Base-by-base conservation (phyloP, 345 rosid species). In the Cardamine chenopodiifolia region DNA sequence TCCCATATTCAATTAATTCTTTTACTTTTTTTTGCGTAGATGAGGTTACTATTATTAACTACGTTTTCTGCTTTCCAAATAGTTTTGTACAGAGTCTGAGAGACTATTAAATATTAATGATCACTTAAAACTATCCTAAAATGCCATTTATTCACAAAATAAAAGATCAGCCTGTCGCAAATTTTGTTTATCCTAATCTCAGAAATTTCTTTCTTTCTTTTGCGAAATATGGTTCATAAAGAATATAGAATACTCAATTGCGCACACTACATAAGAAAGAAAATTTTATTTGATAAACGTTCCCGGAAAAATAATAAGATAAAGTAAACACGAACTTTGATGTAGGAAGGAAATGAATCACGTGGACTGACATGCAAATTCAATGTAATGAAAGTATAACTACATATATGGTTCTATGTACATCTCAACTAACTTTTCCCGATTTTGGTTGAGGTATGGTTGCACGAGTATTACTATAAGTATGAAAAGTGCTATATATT, bases 311-410 rank as follows among this genome's bases (percentile, higher is more conserved):
- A 32, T 26, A 66, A 49, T 66, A 74, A 74, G 44, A 58, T 58
- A 75, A 49, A 58, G 68, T 37, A 8, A 28, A 50, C 79, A 75
- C 79, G 68, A 59, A 75, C 68, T 75, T 75, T 67, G 68, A 75
- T 75, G 79, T 22, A 28, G 15, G 29, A 44, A 62, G 18, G 63
- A 53, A 59, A 44, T 44, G 19, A 44, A 54, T 76, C 75, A 76
- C 75, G 79, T 76, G 79, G 70, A 34, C 79, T 69, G 79, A 69
- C 75, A 76, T 76, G 64, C 59, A 69, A 62, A 76, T 76, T 53
- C 63, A 76, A 69, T 76, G 75, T 62, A 34, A 32, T 69, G 53
- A 12, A 39, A 61, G 52, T 20, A 17, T 45, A 66, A 28, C 67
- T 67, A 67, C 26, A 26, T n/a, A 68, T 69, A 69, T 49, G 66